A percentile compares a stretch with the other conserved stretches of the same genome.
phyloP scores from a whole-genome alignment of 2,329 filamentous ascomycete species.

The Cordyceps farinosa region DNA sequence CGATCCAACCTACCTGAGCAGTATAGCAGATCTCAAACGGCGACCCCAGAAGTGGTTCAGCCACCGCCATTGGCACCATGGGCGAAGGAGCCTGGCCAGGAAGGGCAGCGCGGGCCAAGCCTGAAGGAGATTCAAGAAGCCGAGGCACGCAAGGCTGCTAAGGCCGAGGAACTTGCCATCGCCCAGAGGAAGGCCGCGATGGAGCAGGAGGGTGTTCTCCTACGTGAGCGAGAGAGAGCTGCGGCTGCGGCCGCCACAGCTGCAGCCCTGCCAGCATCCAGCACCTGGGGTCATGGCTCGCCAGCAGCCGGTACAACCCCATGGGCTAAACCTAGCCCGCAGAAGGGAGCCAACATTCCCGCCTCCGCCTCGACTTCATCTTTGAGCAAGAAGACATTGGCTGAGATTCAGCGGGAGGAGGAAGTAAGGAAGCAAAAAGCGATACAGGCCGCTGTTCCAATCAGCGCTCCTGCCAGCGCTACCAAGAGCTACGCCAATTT shows the following conservation, averaged over 20 bases:
- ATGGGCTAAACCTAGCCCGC: slow-evolving; percentile 62
- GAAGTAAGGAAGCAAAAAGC: slow-evolving; percentile 82
- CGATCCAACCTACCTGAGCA: slow-evolving; percentile 79
- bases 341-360: slow-evolving; percentile 35
- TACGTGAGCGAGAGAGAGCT: slow-evolving; percentile 58
- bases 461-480: slow-evolving; percentile 44
- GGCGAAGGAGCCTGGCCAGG: slow-evolving; percentile 77
- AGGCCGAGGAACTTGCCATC: slow-evolving; percentile 76
- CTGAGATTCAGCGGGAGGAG: slow-evolving; percentile 96
- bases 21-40: slow-evolving; percentile 67
- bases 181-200: slow-evolving; percentile 72
- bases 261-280: slow-evolving; percentile 78
- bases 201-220: slow-evolving; percentile 70
- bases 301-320: slow-evolving; percentile 63
- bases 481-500: slow-evolving; percentile 95
- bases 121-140: slow-evolving; percentile 95
- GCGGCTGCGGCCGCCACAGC: slow-evolving; percentile 53
- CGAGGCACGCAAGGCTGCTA: slow-evolving; percentile 88
- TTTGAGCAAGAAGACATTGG: slow-evolving; percentile 77
- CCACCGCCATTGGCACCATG: slow-evolving; percentile 83
- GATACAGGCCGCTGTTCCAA: slow-evolving; percentile 47
- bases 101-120: slow-evolving; percentile 77
- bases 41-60: slow-evolving; percentile 63
- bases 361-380: slow-evolving; percentile 19
- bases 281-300: slow-evolving; percentile 82